Percentiles rank a stretch among this genome's conserved stretches.
These are phyloP conservation scores for Clavispora santaluciae DNA, from an alignment of 805 yeast genomes.

Conservation along the genomic window DNA sequence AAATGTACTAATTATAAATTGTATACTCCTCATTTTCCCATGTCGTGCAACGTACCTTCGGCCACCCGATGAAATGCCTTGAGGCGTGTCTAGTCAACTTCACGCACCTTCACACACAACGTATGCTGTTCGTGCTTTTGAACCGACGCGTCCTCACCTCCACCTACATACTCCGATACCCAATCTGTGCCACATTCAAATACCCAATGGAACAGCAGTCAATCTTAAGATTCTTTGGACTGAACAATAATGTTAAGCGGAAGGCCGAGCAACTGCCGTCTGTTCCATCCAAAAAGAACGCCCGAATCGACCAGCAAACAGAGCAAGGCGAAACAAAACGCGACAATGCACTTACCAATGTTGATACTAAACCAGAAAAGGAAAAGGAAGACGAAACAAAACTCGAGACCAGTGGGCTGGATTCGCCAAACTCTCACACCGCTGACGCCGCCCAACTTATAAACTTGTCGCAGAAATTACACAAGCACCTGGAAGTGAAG, in stretches of 20 bases:
- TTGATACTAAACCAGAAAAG: no score
- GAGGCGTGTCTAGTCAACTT: background rate
- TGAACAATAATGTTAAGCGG: background rate
- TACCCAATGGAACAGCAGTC: slow-evolving; percentile 15
- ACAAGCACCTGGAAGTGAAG: slow-evolving; percentile 5
- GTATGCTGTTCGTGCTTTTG: background rate
- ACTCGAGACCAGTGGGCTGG: background rate
- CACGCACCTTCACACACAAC: slow-evolving; percentile 1
- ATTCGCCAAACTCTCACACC: background rate
- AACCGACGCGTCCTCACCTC: background rate
- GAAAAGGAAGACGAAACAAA: background rate
- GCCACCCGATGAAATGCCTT: no score
- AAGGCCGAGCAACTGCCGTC: background rate
- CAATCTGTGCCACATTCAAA: background rate
- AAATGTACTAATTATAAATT: no score
- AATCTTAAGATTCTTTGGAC: slow-evolving; percentile 13
- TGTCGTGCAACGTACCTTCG: no score
- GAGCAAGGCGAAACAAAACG: background rate
- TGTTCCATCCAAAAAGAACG: background rate
- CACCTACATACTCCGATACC: background rate
- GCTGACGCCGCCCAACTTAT: slow-evolving; percentile 11
- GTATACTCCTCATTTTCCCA: no score
- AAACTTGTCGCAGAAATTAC: slow-evolving; percentile 9
- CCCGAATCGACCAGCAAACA: background rate
- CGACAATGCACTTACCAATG: background rate